Base-by-base conservation (phyloP, 2,329 filamentous ascomycete genomes). In the Cordyceps sp. region DNA sequence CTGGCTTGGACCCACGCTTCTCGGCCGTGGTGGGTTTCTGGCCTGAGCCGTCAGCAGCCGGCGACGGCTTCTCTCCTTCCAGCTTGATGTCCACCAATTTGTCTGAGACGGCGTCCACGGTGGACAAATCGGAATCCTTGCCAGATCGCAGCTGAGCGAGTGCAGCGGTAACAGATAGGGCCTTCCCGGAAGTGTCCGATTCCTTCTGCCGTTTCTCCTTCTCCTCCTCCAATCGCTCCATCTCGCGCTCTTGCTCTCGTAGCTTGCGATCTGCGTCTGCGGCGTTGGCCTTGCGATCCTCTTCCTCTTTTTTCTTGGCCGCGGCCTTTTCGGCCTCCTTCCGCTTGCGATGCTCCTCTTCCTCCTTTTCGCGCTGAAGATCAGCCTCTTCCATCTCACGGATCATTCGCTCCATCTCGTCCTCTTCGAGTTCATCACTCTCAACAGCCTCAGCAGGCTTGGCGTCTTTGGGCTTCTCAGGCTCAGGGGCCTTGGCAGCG, bases 1-100 rank as follows among this genome's bases (percentile, higher is more conserved):
- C 75, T 31, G 90, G 88, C 66, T 93, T 94, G 36, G 63, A 52
- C 26, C 57, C 59, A 35, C 61, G 73, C 57, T 84, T 85, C 45
- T 73, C 65, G 35, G 62, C 60, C 28, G 67, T 42, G 20, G 40
- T 54, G 14, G 62, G 51, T 52, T 76, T 77, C 40, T 48, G 42
- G 58, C 61, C 41, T 57, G 65, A 38, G 43, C 58, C 30, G 41
- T 59, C 59, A 10, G 57, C 53, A 26, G 63, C 55, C 29, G 61
- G 57, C 8, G 53, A 48, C 14, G 55, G 29, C 40, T 60, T 62
- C 26, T 61, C 62, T 14, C 47, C 47, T 18, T 46, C 54, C 31
- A 73, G 54, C 37, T 57, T 66, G 38, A 73, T 58, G 37, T 54
- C 62, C 19, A 63, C 61, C 17, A 71, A 52, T 48, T 73, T 73